Evolutionary conservation across 2,329 filamentous ascomycete species (phyloP), one percentile per base, ranked within the genome.

Genomic region (Hawksworthiomyces lignivorus): DNA sequence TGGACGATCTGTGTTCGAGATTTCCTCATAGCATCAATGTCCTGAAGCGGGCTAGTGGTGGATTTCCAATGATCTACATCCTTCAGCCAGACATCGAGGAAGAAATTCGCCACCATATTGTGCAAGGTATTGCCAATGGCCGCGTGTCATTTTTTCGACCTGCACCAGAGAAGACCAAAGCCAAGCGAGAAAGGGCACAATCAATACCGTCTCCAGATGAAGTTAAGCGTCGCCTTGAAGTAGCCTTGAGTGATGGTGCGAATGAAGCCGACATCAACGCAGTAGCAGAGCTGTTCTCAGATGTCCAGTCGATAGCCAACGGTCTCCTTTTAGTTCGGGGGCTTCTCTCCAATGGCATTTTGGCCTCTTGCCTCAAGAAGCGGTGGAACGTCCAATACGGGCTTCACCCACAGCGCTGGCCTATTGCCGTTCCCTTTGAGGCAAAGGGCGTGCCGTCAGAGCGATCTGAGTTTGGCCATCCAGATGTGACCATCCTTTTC

Each of bases 311-410:
- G 0, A 41, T 26, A 0, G 26, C 39, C 2, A 34, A 40, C 5
- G 44, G 40, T 4, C 43, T 82, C 0, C 69, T 77, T 7, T 65
- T 84, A 0, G 55, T 87, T 0, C 73, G 82, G 0, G 83, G 83
- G 0, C 59, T 87, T 0, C 54, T 87, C 0, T 66, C 75, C 0
- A 68, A 78, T 41, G 62, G 72, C 0, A 75, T 87, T 3, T 56
- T 87, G 0, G 53, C 75, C 1, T 69, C 80, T 20, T 72, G 67
- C 3, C 52, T 84, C 0, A 72, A 73, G 38, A 84, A 83, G 53
- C 62, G 77, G 4, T 85, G 74, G 73, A 79, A 81, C 21, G 81
- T 87, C 0, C 67, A 75, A 32, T 88, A 81, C 35, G 77, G 77
- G 0, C 58, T 81, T 0, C 69, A 79, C 48, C 68, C 72, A 0